phyloP scores from a whole-genome alignment of 257 asterid genomes.

The Voacanga thouarsii region DNA sequence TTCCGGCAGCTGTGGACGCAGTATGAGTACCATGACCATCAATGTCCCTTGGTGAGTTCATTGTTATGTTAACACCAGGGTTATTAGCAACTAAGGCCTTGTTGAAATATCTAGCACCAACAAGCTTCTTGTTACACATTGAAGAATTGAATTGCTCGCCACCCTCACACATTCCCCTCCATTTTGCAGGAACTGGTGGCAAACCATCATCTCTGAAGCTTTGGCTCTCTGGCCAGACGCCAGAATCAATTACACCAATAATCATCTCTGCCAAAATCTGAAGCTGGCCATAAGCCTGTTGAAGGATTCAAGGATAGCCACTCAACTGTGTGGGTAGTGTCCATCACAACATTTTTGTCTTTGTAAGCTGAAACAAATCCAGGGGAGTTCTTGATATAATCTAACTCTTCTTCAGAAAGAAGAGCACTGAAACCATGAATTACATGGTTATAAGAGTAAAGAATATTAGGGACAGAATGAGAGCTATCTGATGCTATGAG shows the following conservation, averaged over 20 bases:
- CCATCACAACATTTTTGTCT: conserved; percentile 31
- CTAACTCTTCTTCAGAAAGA: conserved; percentile 31
- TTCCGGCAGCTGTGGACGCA: conserved; percentile 44
- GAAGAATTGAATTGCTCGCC: conserved; percentile 27
- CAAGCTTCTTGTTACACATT: conserved; percentile 28
- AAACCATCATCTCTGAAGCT: conserved; percentile 49
- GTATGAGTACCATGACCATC: conserved; percentile 56
- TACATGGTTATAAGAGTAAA: conserved; percentile 40
- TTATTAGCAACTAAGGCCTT: conserved; percentile 19
- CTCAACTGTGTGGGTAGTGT: conserved; percentile 49
- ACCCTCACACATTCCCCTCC: conserved; percentile 28
- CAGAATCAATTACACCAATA: conserved; percentile 45
- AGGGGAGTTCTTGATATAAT: conserved; percentile 22
- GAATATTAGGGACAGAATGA: neutral
- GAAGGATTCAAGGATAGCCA: conserved; percentile 36
- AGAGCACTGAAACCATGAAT: conserved; percentile 45
- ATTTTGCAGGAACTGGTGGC: conserved; percentile 23
- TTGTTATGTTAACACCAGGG: conserved; percentile 12
- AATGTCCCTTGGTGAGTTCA: conserved; percentile 33
- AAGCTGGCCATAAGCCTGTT: conserved; percentile 52
- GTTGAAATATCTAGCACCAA: conserved; percentile 27
- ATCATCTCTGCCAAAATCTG: conserved; percentile 42
- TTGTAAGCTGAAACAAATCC: conserved; percentile 39
- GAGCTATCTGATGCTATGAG: neutral
- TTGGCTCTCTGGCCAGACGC: conserved; percentile 50